Percentiles rank a stretch among this genome's conserved stretches.
phyloP scores from a whole-genome alignment of 1,284 basidiomycete species.

The Ceratobasidium sp. region DNA sequence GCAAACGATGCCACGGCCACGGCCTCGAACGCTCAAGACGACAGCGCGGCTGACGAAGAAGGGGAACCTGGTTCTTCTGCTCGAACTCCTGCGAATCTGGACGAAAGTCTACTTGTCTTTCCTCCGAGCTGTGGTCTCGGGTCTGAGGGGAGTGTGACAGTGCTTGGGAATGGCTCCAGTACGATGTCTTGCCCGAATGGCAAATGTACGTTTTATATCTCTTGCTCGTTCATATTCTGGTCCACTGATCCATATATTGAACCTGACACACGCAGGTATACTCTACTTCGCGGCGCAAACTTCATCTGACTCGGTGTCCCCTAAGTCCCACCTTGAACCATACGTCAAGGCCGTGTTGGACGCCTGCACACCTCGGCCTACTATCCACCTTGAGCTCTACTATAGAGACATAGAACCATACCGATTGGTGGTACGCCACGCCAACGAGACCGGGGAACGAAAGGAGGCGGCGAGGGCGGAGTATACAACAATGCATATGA shows the following conservation, averaged over 20 bases:
- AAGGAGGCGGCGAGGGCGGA: not conserved
- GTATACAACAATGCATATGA: conserved; percentile 42
- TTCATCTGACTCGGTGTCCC: not conserved
- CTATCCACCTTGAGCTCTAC: not conserved
- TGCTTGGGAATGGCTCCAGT: conserved; percentile 83
- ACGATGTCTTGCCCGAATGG: conserved; percentile 88
- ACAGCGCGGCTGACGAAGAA: too few species aligned
- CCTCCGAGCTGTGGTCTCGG: conserved; percentile 76
- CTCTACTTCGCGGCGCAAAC: conserved; percentile 54
- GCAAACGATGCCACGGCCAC: too few species aligned
- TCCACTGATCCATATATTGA: not conserved
- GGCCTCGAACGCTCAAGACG: too few species aligned
- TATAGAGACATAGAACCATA: not conserved
- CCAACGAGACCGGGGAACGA: not conserved
- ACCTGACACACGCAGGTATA: not conserved
- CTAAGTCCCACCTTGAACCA: conserved; percentile 64
- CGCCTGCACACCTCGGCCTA: conserved; percentile 9
- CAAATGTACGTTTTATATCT: conserved; percentile 71
- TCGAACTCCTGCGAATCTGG: conserved; percentile 58
- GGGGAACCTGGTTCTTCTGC: not conserved
- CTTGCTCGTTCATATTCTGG: conserved; percentile 4
- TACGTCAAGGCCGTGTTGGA: conserved; percentile 62
- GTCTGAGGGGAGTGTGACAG: conserved; percentile 69
- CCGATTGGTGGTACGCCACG: conserved; percentile 18
- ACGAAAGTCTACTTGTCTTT: conserved; percentile 84